Conservation (phyloP, 345 rosid genomes). For the Syzygium jambos region DNA sequence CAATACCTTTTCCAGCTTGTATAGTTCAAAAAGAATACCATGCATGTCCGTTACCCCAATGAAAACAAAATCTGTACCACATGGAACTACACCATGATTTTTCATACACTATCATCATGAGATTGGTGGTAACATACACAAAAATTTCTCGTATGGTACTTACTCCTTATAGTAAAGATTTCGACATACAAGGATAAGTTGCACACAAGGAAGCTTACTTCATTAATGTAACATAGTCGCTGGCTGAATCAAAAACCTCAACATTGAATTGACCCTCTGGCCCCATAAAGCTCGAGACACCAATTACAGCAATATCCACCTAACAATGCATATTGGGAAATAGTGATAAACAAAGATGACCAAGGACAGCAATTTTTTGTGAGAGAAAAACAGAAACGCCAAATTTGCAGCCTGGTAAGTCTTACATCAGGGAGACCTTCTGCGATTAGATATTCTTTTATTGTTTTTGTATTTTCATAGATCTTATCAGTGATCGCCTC, state of each 20-base stretch:
- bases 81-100: neutral
- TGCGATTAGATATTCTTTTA: conserved; percentile 75
- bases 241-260: conserved; percentile 92
- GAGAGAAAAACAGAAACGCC: neutral
- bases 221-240: conserved; percentile 84
- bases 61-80: neutral
- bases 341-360: neutral
- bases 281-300: conserved; percentile 63
- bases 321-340: conserved; percentile 13
- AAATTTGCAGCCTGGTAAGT: neutral
- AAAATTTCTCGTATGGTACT: neutral
- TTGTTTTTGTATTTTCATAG: conserved; percentile 87
- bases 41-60: neutral
- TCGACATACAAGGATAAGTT: neutral
- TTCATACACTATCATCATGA: neutral
- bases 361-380: neutral
- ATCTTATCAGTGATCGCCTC: conserved; percentile 93
- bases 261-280: conserved; percentile 90
- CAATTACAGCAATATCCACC: conserved; percentile 71
- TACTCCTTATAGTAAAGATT: neutral
- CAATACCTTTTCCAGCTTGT: neutral
- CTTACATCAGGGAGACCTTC: conserved; percentile 71
- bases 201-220: conserved; percentile 42
- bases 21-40: neutral
- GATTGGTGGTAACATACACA: neutral